Evolutionary conservation across 2,329 filamentous ascomycete genomes (phyloP), one percentile per base, ranked within the genome.

Genomic region (Cryoendolithus antarcticus): DNA sequence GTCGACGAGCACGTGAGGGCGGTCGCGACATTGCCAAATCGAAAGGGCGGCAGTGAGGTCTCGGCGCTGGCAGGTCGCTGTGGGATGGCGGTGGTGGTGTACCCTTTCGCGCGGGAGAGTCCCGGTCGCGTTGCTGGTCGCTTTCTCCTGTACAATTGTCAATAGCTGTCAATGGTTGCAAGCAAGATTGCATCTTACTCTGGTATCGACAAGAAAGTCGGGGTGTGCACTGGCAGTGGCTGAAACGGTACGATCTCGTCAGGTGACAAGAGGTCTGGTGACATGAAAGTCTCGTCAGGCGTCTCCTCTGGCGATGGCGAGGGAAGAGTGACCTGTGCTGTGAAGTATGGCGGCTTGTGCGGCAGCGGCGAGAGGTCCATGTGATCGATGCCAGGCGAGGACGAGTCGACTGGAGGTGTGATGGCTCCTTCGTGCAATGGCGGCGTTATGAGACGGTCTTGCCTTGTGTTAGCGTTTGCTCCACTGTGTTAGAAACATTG

Each of bases 321-420:
- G 24, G 76, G 72, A 39, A 85, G 62, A 48, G 81, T 77, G 46
- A 83, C 68, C 49, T 81, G 71, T 24, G 70, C 60, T 34, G 66
- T 56, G 46, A 70, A 65, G 60, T 62, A 70, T 9, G 82, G 72
- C 24, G 73, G 68, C 67, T 94, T 95, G 67, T 94, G 86, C 44
- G 86, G 88, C 31, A 96, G 65, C 30, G 91, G 89, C 33, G 89
- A 95, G 61, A 95, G 79, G 56, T 96, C 88, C 86, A 96, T 94
- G 40, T 77, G 70, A 59, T 94, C 86, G 29, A 73, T 72, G 40
- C 75, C 76, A 5, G 88, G 86, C 33, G 89, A 93, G 5, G 88
- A 95, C 2, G 85, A 82, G 13, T 77, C 79, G 38, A 93, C 69
- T 32, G 86, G 84, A 43, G 91, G 86, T 30, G 88, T 94, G 29